Conservation (phyloP, 1,284 basidiomycete species). For the Fomitopsis schrenkii region DNA sequence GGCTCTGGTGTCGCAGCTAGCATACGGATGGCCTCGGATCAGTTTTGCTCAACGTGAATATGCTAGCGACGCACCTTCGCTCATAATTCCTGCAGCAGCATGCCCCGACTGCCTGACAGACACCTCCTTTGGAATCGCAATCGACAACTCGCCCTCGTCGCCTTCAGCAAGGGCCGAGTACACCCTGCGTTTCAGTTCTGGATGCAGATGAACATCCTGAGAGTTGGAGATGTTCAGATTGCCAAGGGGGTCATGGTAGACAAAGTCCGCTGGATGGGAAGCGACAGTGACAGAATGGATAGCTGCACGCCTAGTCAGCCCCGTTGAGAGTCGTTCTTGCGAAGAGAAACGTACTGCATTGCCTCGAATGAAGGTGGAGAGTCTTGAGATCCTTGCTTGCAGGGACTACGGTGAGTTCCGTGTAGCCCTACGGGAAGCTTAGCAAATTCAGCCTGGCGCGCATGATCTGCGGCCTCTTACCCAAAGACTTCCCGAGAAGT, state of each 20-base stretch:
- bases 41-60: background rate
- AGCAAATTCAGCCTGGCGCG: slow-evolving; percentile 2
- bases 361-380: slow-evolving; percentile 81
- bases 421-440: slow-evolving; percentile 65
- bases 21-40: slow-evolving; percentile 1
- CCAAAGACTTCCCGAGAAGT: slow-evolving; percentile 78
- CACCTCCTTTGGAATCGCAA: slow-evolving; percentile 83
- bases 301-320: slow-evolving; percentile 35
- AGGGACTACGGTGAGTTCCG: slow-evolving; percentile 85
- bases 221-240: slow-evolving; percentile 67
- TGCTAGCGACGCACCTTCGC: slow-evolving; percentile 39
- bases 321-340: background rate
- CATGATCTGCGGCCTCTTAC: slow-evolving; percentile 35
- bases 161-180: slow-evolving; percentile 89
- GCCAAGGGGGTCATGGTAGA: slow-evolving; percentile 73
- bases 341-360: slow-evolving; percentile 60
- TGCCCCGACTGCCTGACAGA: slow-evolving; percentile 59
- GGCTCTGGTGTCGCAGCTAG: slow-evolving; percentile 76
- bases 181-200: slow-evolving; percentile 90
- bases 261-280: slow-evolving; percentile 67
- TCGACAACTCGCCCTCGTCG: slow-evolving; percentile 92
- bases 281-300: slow-evolving; percentile 74
- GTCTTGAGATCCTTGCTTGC: slow-evolving; percentile 72
- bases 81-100: slow-evolving; percentile 34
- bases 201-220: slow-evolving; percentile 85